A percentile compares a stretch with the other conserved stretches of the same genome.
These are phyloP conservation scores for Lentinula aciculospora DNA, from an alignment of 768 basidiomycete species.

Conservation along the genomic window DNA sequence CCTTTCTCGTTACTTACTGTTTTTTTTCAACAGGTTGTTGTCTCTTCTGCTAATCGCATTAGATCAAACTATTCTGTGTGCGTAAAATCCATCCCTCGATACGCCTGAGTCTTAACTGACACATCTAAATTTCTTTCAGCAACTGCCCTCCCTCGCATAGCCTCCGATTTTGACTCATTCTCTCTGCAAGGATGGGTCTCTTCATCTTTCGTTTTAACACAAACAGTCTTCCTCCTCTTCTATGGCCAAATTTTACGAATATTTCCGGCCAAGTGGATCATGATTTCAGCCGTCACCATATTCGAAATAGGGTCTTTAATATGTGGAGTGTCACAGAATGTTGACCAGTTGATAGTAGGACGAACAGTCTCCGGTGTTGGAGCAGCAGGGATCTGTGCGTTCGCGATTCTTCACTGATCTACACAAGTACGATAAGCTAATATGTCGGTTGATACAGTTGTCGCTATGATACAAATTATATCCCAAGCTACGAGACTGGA, in stretches of 20 bases:
- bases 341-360: constrained; percentile 29
- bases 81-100: neutral
- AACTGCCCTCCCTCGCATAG: constrained; percentile 23
- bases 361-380: constrained; percentile 37
- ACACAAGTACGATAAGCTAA: neutral
- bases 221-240: constrained; percentile 20
- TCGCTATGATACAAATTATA: constrained; percentile 11
- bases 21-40: neutral
- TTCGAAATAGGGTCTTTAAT: constrained; percentile 39
- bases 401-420: neutral
- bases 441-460: neutral
- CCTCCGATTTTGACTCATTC: constrained; percentile 10
- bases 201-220: constrained; percentile 18
- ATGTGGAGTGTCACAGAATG: constrained; percentile 25
- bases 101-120: neutral
- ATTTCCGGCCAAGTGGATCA: constrained; percentile 24
- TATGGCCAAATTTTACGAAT: constrained; percentile 25
- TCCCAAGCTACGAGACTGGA: constrained; percentile 21
- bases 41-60: constrained; percentile 21
- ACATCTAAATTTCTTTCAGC: constrained; percentile 5
- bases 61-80: constrained; percentile 33
- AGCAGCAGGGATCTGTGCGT: constrained; percentile 24
- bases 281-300: constrained; percentile 13
- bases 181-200: constrained; percentile 9
- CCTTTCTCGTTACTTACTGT: neutral